A percentile compares a stretch with the other conserved stretches of the same genome.
phyloP scores from a whole-genome alignment of 1,139 yeast genomes.

The Sporopachydermia cereana region DNA sequence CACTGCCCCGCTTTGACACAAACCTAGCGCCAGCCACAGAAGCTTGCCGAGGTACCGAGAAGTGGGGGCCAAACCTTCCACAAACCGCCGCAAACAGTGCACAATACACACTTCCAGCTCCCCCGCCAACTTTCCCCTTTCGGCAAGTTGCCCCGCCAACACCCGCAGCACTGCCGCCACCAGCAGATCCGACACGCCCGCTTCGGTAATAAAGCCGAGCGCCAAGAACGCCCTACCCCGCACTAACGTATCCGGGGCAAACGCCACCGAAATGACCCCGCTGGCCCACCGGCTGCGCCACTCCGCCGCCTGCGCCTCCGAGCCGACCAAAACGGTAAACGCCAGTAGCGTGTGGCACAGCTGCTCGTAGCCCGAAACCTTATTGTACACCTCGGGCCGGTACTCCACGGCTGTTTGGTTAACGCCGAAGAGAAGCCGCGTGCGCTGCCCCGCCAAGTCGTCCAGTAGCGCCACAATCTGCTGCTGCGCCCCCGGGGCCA shows the following conservation, averaged over 20 bases:
- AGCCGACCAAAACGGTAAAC: slow-evolving; percentile 43
- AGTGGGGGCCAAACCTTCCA: slow-evolving; percentile 46
- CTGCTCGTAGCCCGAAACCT: slow-evolving; percentile 46
- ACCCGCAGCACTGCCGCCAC: slow-evolving; percentile 35
- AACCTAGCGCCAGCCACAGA: slow-evolving; percentile 51
- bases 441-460: slow-evolving; percentile 59
- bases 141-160: slow-evolving; percentile 17
- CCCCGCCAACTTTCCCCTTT: slow-evolving; percentile 23
- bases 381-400: slow-evolving; percentile 37
- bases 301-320: slow-evolving; percentile 31
- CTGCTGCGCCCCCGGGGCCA: slow-evolving; percentile 33
- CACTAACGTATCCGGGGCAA: slow-evolving; percentile 45
- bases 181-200: slow-evolving; percentile 51
- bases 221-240: slow-evolving; percentile 66
- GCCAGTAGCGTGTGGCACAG: slow-evolving; percentile 51
- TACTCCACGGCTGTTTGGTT: slow-evolving; percentile 43
- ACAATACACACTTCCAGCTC: slow-evolving; percentile 24
- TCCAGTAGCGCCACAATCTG: slow-evolving; percentile 42
- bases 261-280: slow-evolving; percentile 54
- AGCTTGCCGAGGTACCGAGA: slow-evolving; percentile 45
- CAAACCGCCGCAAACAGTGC: slow-evolving; percentile 40
- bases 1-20: slow-evolving; percentile 21
- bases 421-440: slow-evolving; percentile 66
- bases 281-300: slow-evolving; percentile 69
- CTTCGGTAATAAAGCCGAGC: slow-evolving; percentile 56